phyloP scores from a whole-genome alignment of 2,329 filamentous ascomycete genomes.

The Cercospora citrullina region DNA sequence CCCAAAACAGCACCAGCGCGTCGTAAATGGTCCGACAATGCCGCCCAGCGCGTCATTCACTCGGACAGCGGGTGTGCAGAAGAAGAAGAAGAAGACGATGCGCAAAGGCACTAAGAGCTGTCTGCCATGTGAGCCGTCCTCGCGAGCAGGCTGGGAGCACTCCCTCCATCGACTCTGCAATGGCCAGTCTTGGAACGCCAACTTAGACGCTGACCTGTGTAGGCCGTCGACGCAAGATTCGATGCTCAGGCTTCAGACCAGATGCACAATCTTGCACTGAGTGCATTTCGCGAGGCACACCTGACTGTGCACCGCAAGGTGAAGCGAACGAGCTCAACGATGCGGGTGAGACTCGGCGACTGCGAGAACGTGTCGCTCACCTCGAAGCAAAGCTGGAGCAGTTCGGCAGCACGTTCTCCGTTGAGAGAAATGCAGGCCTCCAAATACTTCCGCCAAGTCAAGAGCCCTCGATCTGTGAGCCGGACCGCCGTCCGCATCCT shows the following conservation, averaged over 20 bases:
- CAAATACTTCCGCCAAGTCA: not conserved
- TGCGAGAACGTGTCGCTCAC: constrained; percentile 10
- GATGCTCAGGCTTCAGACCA: constrained; percentile 13
- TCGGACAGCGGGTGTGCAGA: not conserved
- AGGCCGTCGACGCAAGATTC: constrained; percentile 18
- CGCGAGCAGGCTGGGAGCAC: too few relatives aligned
- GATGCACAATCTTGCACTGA: constrained; percentile 11
- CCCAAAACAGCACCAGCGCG: not conserved
- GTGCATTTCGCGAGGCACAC: constrained; percentile 15
- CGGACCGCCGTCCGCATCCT: not conserved
- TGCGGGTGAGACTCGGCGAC: not conserved
- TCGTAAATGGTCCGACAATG: not conserved
- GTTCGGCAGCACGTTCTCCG: not conserved
- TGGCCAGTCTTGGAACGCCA: not conserved
- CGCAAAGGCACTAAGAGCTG: constrained; percentile 21
- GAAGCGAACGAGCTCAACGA: constrained; percentile 1
- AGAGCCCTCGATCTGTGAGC: not conserved
- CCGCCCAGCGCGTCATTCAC: not conserved
- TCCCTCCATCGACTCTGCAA: not conserved
- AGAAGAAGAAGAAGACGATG: constrained; percentile 15
- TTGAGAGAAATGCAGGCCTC: not conserved
- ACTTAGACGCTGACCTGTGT: not conserved
- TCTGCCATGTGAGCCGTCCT: constrained; percentile 15
- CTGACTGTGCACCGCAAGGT: constrained; percentile 19
- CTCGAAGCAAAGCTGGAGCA: constrained; percentile 8